A percentile compares a stretch with the other conserved stretches of the same genome.
Evolutionary conservation across 179 eudicot species (phyloP).

Genomic region (Sideroxylon spinosum): DNA sequence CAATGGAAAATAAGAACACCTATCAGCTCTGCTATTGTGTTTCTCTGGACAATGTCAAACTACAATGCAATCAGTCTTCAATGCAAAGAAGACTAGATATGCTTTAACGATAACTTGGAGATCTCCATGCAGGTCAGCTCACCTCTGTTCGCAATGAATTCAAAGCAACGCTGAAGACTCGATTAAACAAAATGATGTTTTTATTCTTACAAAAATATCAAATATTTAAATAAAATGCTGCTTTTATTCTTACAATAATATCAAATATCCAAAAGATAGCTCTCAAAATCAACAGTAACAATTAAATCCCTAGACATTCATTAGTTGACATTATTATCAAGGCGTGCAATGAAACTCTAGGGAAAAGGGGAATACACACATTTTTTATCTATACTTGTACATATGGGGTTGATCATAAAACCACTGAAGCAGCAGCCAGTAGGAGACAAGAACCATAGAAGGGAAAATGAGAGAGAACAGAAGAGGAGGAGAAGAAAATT

Average conservation of each 20-base stretch:
- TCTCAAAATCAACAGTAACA: background rate
- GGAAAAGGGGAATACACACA: background rate
- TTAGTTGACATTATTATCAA: background rate
- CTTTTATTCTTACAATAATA: background rate
- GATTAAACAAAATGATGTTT: too few species aligned
- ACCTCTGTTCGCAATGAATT: constrained; percentile 1
- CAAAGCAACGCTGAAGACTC: background rate
- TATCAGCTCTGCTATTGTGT: background rate
- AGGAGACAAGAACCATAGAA: background rate
- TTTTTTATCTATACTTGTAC: background rate
- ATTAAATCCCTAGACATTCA: too few species aligned
- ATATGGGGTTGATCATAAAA: background rate
- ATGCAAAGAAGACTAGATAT: background rate
- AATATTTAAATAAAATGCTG: too few species aligned
- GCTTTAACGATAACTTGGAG: background rate
- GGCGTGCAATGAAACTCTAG: background rate
- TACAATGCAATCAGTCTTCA: background rate
- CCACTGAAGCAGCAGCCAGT: background rate
- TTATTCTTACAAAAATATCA: background rate
- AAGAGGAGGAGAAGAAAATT: too few species aligned
- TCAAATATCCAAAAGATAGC: background rate
- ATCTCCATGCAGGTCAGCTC: background rate
- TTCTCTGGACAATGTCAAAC: background rate
- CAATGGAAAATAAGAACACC: background rate
- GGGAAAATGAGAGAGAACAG: background rate